phyloP scores from a whole-genome alignment of 75 land plant species.

The Isoetes taiwanensis region DNA sequence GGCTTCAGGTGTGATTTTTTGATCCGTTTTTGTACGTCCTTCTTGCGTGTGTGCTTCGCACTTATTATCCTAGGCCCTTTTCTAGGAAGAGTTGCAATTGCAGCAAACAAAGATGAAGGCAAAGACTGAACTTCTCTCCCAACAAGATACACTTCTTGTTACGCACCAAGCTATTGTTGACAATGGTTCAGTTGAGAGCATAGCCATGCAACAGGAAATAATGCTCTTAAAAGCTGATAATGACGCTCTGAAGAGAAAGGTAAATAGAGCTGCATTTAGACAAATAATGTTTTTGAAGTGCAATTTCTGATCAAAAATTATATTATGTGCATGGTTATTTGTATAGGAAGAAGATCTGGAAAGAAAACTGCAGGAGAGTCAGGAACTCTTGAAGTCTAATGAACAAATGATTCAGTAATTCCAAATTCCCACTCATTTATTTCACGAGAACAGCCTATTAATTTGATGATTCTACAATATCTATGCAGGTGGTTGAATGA shows the following conservation, averaged over 20 bases:
- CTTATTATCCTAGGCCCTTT: no score
- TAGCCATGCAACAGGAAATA: conserved; percentile 14
- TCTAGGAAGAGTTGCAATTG: conserved; percentile 24
- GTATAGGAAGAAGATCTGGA: conserved; percentile 20
- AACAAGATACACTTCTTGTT: conserved; percentile 25
- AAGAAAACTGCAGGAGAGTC: conserved; percentile 21
- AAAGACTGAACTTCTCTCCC: conserved; percentile 24
- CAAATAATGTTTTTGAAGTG: no score
- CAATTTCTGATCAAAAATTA: not conserved
- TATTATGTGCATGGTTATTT: not conserved
- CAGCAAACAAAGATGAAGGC: conserved; percentile 27
- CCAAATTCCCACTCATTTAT: no score
- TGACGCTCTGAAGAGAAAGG: conserved; percentile 24
- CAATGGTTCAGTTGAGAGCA: conserved; percentile 17
- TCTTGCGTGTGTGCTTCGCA: no score
- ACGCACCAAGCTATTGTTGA: conserved; percentile 27
- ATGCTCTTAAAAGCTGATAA: conserved; percentile 14
- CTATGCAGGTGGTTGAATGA: no score
- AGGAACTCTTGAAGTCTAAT: conserved; percentile 25
- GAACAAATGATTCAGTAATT: conserved; percentile 39
- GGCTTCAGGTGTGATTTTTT: conserved; percentile 21
- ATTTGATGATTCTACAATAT: no score
- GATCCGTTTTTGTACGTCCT: no score
- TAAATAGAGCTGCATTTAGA: no score
- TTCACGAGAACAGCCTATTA: no score